These are phyloP conservation scores for Pythium periplocum DNA, from an alignment of 352 stramenopile species.

Conservation along the genomic window DNA sequence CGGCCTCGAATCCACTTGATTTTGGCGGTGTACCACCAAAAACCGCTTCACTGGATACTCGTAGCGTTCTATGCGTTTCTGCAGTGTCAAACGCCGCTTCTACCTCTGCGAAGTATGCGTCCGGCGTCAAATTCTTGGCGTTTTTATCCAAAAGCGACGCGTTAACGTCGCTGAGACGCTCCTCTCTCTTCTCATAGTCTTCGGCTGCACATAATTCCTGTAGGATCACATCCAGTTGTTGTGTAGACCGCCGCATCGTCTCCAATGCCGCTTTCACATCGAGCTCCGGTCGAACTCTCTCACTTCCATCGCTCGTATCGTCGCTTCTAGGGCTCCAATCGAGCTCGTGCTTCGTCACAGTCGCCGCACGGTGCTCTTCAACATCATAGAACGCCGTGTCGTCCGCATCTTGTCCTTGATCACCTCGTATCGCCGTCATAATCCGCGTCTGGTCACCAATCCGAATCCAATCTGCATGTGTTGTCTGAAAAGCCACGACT, in stretches of 20 bases:
- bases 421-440: no score
- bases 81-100: constrained; percentile 3
- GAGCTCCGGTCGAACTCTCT: neutral
- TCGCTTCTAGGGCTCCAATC: no score
- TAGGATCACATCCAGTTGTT: constrained; percentile 44
- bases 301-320: no score
- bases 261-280: constrained; percentile 10
- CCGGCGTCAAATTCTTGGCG: neutral
- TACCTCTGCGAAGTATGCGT: constrained; percentile 11
- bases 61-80: no score
- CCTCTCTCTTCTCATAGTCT: neutral
- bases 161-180: neutral
- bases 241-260: constrained; percentile 25
- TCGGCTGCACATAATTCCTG: constrained; percentile 26
- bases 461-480: no score
- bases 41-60: no score
- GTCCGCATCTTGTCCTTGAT: no score
- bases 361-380: no score
- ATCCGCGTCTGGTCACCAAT: no score
- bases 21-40: neutral
- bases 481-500: constrained; percentile 1
- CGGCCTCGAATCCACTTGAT: neutral
- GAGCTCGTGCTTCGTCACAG: no score
- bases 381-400: no score
- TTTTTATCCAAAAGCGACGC: constrained; percentile 8